phyloP scores from a whole-genome alignment of 1,139 yeast species.

The Scheffersomyces illinoinensis region DNA sequence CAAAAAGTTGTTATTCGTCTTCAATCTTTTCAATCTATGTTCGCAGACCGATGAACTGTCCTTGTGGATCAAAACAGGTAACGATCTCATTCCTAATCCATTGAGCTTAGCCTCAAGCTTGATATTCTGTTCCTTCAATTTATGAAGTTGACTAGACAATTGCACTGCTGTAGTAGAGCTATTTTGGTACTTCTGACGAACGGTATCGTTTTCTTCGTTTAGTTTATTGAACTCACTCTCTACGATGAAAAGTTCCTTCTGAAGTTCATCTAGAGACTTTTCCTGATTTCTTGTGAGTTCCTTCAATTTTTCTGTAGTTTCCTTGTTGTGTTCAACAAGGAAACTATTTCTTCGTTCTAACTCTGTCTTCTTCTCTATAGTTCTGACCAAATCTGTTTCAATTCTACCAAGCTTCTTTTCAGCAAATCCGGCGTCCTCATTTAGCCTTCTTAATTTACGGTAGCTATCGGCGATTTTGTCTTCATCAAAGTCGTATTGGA shows the following conservation, averaged over 20 bases:
- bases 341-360: slow-evolving; percentile 15
- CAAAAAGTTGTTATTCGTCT: slow-evolving; percentile 38
- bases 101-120: slow-evolving; percentile 35
- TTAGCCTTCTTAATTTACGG: slow-evolving; percentile 45
- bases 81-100: slow-evolving; percentile 44
- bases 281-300: slow-evolving; percentile 26
- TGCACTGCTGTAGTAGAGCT: slow-evolving; percentile 59
- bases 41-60: slow-evolving; percentile 37
- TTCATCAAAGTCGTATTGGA: slow-evolving; percentile 50
- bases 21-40: slow-evolving; percentile 24
- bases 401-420: slow-evolving; percentile 50
- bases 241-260: slow-evolving; percentile 27
- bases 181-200: slow-evolving; percentile 52
- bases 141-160: slow-evolving; percentile 34
- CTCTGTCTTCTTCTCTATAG: slow-evolving; percentile 17
- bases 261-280: slow-evolving; percentile 27
- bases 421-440: slow-evolving; percentile 48
- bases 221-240: slow-evolving; percentile 26
- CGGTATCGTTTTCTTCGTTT: slow-evolving; percentile 35
- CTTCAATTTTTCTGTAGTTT: background rate
- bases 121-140: slow-evolving; percentile 26
- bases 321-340: slow-evolving; percentile 16
- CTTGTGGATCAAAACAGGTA: slow-evolving; percentile 39
- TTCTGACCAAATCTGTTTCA: slow-evolving; percentile 29
- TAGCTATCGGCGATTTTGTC: slow-evolving; percentile 49